These are phyloP conservation scores for Fusarium domesticum DNA, from an alignment of 2,329 filamentous ascomycete genomes.

Conservation along the genomic window DNA sequence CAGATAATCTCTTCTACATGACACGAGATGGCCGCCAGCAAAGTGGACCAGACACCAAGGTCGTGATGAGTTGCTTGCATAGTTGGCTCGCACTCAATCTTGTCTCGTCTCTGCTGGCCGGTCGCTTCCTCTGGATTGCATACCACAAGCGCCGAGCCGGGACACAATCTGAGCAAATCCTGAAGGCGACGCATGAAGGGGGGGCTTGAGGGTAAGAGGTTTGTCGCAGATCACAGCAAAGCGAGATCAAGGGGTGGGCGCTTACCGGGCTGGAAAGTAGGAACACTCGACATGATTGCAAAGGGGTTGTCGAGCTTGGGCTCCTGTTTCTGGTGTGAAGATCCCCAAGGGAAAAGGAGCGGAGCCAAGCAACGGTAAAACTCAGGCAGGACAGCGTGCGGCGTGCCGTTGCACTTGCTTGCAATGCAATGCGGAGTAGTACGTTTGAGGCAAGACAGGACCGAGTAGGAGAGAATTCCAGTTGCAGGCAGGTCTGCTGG, in stretches of 20 bases:
- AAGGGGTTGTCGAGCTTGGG: slow-evolving; percentile 22
- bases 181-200: slow-evolving; percentile 17
- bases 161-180: slow-evolving; percentile 19
- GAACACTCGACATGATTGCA: slow-evolving; percentile 29
- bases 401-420: slow-evolving; percentile 10
- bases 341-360: slow-evolving; percentile 21
- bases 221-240: slow-evolving; percentile 30
- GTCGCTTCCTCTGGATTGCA: slow-evolving; percentile 17
- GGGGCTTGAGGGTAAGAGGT: slow-evolving; percentile 13
- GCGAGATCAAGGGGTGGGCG: slow-evolving; percentile 31
- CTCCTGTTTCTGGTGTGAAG: slow-evolving; percentile 26
- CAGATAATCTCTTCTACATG: slow-evolving; percentile 34
- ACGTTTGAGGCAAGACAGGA: slow-evolving; percentile 14
- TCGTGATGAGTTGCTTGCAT: slow-evolving; percentile 24
- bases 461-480: slow-evolving; percentile 6
- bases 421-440: slow-evolving; percentile 15
- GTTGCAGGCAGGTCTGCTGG: slow-evolving; percentile 7
- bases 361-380: slow-evolving; percentile 17
- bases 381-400: slow-evolving; percentile 14
- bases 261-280: slow-evolving; percentile 29
- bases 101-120: slow-evolving; percentile 17
- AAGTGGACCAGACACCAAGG: slow-evolving; percentile 27
- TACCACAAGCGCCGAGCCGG: slow-evolving; percentile 24
- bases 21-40: slow-evolving; percentile 29
- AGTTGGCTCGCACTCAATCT: slow-evolving; percentile 24